Evolutionary conservation across 257 asterid genomes (phyloP).

Genomic region (Anisodus tanguticus): DNA sequence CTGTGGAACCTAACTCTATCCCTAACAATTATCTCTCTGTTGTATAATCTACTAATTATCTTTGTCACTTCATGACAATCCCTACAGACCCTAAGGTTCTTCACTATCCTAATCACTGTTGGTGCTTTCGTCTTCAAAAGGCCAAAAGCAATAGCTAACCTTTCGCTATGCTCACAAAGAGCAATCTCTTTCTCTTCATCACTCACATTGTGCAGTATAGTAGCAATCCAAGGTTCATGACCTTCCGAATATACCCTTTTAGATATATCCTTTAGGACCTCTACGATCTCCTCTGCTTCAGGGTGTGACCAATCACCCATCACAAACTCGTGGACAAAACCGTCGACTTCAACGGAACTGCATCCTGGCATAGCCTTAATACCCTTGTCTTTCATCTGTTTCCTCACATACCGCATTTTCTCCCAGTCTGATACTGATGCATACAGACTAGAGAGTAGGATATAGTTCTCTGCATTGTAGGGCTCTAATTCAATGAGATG

Average conservation of each 20-base stretch:
- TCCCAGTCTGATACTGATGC: constrained; percentile 64
- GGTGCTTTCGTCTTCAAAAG: constrained; percentile 64
- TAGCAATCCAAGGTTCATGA: constrained; percentile 67
- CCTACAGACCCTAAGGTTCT: constrained; percentile 61
- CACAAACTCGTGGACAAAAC: constrained; percentile 62
- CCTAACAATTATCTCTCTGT: constrained; percentile 67
- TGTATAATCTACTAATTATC: constrained; percentile 60
- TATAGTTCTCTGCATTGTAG: constrained; percentile 65
- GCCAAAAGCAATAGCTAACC: constrained; percentile 73
- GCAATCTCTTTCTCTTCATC: constrained; percentile 59
- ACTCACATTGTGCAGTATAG: constrained; percentile 55
- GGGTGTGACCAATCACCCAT: constrained; percentile 71
- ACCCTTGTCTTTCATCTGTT: constrained; percentile 58
- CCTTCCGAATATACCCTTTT: constrained; percentile 50
- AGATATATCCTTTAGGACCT: constrained; percentile 46
- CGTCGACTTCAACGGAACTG: constrained; percentile 65
- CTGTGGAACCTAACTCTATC: constrained; percentile 67
- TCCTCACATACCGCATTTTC: constrained; percentile 61
- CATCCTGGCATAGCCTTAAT: constrained; percentile 64
- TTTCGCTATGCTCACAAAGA: constrained; percentile 73
- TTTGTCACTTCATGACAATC: constrained; percentile 77
- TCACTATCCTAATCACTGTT: constrained; percentile 54
- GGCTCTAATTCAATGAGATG: constrained; percentile 66
- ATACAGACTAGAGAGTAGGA: constrained; percentile 63
- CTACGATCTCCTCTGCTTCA: constrained; percentile 53